Conservation (phyloP, 2,329 filamentous ascomycete species). For the Blastomyces silverae region DNA sequence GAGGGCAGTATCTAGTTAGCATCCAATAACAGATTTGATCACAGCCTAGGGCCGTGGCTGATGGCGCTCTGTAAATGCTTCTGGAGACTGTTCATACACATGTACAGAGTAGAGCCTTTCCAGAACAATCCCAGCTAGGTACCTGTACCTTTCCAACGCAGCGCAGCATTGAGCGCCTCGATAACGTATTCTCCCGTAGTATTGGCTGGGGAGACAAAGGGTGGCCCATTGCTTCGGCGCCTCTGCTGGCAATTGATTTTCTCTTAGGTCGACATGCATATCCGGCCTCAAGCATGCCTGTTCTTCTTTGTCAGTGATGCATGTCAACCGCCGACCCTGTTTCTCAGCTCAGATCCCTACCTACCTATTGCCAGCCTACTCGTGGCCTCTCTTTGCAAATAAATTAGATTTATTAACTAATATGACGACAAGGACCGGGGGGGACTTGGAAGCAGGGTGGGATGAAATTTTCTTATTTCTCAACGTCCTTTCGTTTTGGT, state of each 20-base stretch:
- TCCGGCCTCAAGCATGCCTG: background rate
- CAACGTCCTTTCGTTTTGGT: background rate
- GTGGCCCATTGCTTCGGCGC: conserved; percentile 3
- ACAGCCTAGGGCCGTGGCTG: background rate
- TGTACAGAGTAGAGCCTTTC: background rate
- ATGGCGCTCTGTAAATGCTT: background rate
- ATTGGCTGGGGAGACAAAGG: background rate
- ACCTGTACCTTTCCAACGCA: background rate
- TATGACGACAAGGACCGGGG: background rate
- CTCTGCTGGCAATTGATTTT: background rate
- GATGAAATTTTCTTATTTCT: background rate
- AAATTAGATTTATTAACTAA: background rate
- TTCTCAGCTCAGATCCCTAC: conserved; percentile 5
- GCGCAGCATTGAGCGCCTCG: background rate
- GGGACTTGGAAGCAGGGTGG: background rate
- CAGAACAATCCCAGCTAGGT: conserved; percentile 7
- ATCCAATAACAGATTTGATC: background rate
- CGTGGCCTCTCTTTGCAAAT: conserved; percentile 7
- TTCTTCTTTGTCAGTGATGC: conserved; percentile 4
- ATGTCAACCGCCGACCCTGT: background rate
- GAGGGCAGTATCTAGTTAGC: too few relatives aligned
- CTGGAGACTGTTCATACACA: background rate
- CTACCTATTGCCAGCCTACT: background rate
- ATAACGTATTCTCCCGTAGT: background rate
- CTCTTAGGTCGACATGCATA: conserved; percentile 15